Conservation (phyloP, 345 rosid genomes). For the Lepidium didymum region DNA sequence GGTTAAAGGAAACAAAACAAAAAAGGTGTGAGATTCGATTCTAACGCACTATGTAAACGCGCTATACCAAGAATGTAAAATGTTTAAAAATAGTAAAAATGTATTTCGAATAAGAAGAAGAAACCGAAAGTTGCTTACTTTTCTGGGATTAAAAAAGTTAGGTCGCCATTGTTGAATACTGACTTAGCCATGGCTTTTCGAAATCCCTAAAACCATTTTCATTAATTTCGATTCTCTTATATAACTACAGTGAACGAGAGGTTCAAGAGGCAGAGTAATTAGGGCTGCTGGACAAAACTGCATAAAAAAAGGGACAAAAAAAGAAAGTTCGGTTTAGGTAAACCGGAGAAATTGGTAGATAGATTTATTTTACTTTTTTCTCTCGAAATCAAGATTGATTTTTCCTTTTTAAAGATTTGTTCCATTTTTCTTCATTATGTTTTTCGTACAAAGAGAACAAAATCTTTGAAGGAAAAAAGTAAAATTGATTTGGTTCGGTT, state of each 20-base stretch:
- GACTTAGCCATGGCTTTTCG: constrained; percentile 14
- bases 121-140: constrained; percentile 7
- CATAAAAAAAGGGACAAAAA: background rate
- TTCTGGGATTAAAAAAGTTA: constrained; percentile 10
- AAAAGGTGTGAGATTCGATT: constrained; percentile 17
- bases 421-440: background rate
- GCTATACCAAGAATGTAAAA: constrained; percentile 5
- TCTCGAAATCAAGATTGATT: background rate
- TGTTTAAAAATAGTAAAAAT: constrained; percentile 13
- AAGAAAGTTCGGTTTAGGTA: background rate
- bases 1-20: background rate
- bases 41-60: constrained; percentile 2
- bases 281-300: background rate
- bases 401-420: background rate
- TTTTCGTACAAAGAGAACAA: background rate
- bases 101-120: background rate
- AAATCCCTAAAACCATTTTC: constrained; percentile 7
- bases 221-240: background rate
- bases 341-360: background rate
- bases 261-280: background rate
- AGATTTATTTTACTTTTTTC: no score
- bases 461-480: background rate
- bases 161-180: constrained; percentile 19
- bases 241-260: background rate
- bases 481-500: background rate